Conservation (phyloP, 495 filamentous ascomycete genomes). For the Chaetomidium leptoderma region DNA sequence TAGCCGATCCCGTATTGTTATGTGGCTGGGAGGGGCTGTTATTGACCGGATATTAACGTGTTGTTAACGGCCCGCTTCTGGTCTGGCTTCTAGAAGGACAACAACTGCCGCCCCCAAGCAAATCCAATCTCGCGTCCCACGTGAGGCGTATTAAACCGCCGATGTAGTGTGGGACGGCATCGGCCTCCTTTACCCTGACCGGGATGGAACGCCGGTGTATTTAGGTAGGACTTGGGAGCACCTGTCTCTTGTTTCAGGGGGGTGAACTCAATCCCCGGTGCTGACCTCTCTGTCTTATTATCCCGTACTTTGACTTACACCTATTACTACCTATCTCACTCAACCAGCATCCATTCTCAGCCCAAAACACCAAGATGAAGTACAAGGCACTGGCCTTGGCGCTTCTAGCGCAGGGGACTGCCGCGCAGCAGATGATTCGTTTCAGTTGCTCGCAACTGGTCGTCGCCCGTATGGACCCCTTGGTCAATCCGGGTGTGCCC, state of each 20-base stretch:
- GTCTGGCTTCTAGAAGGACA: background rate
- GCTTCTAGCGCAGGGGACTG: background rate
- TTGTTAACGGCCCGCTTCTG: background rate
- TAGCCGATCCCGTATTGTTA: background rate
- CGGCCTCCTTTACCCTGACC: background rate
- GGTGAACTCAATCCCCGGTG: background rate
- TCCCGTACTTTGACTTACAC: background rate
- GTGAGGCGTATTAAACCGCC: background rate
- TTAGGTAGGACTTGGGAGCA: background rate
- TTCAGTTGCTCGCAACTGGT: conserved; percentile 46
- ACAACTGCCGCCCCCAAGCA: conserved; percentile 1
- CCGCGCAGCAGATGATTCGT: conserved; percentile 35
- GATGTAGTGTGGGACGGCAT: background rate
- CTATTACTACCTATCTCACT: no score
- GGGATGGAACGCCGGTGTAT: background rate
- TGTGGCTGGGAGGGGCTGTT: background rate
- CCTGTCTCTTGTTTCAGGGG: background rate
- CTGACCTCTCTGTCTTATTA: background rate
- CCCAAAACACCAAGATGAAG: background rate
- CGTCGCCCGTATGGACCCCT: conserved; percentile 42
- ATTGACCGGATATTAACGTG: conserved; percentile 5
- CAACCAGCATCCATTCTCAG: background rate
- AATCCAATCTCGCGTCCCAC: background rate
- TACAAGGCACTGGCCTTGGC: background rate
- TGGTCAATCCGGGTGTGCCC: conserved; percentile 41